A percentile compares a stretch with the other conserved stretches of the same genome.
Conservation (phyloP, 1,284 basidiomycete species). For the Tilletia caries region DNA sequence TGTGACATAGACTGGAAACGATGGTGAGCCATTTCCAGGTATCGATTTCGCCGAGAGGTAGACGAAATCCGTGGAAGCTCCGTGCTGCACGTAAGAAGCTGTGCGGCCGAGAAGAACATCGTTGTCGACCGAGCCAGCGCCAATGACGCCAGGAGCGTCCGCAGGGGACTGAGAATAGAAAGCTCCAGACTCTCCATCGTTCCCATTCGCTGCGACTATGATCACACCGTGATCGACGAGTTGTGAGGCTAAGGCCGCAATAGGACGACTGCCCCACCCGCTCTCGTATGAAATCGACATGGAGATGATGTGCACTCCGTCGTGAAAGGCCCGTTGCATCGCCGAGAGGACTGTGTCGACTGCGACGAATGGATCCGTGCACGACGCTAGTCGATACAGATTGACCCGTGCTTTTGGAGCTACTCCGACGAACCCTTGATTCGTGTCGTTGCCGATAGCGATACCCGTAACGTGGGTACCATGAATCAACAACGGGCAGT, state of each 20-base stretch:
- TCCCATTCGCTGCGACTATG: conserved; percentile 51
- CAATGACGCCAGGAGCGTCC: conserved; percentile 50
- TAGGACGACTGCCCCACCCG: conserved; percentile 27
- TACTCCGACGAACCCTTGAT: conserved; percentile 34
- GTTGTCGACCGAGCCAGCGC: conserved; percentile 47
- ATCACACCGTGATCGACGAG: conserved; percentile 28
- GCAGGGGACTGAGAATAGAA: conserved; percentile 55
- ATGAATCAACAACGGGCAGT: conserved; percentile 47
- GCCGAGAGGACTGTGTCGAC: conserved; percentile 46
- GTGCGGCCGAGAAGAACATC: conserved; percentile 28
- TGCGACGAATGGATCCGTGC: conserved; percentile 55
- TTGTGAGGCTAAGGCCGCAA: conserved; percentile 25
- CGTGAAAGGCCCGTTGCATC: conserved; percentile 38
- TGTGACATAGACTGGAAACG: no score
- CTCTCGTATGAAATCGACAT: conserved; percentile 63
- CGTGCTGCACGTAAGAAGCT: conserved; percentile 24
- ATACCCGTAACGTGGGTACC: conserved; percentile 67
- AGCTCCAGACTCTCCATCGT: conserved; percentile 54
- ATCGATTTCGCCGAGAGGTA: conserved; percentile 25
- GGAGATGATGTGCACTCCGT: conserved; percentile 61
- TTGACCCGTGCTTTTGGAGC: conserved; percentile 39
- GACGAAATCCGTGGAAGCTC: conserved; percentile 23
- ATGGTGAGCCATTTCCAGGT: no score
- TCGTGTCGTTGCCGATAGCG: conserved; percentile 62
- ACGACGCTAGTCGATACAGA: conserved; percentile 56